Evolutionary conservation across 495 filamentous ascomycete genomes (phyloP).

Genomic region (Rostrohypoxylon terebratum): DNA sequence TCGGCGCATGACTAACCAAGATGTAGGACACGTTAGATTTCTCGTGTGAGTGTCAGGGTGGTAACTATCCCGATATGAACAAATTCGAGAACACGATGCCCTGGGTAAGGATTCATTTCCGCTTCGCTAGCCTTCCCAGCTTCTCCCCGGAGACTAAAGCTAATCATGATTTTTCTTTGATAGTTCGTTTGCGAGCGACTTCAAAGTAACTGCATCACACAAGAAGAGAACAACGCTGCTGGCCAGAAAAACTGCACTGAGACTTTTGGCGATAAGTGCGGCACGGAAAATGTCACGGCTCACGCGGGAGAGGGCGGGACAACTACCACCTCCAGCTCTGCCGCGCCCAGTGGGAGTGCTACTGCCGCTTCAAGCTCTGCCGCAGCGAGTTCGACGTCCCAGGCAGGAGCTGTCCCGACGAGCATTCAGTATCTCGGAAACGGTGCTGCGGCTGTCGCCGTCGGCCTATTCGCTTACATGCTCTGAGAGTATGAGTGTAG

Average conservation of each 20-base stretch:
- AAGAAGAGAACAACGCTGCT: slow-evolving; percentile 47
- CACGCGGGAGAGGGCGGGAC: slow-evolving; percentile 47
- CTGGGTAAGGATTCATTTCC: slow-evolving; percentile 41
- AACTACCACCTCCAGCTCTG: slow-evolving; percentile 38
- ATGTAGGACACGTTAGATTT: slow-evolving; percentile 48
- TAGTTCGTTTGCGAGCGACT: slow-evolving; percentile 55
- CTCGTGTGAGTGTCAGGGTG: slow-evolving; percentile 51
- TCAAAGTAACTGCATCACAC: slow-evolving; percentile 49
- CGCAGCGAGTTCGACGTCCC: slow-evolving; percentile 36
- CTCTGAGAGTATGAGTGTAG: slow-evolving; percentile 43
- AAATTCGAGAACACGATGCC: slow-evolving; percentile 52
- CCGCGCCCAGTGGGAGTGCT: slow-evolving; percentile 34
- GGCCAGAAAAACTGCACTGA: slow-evolving; percentile 52
- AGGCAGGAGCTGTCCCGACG: slow-evolving; percentile 50
- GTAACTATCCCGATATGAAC: slow-evolving; percentile 51
- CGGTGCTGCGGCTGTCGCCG: slow-evolving; percentile 51
- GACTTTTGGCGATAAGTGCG: slow-evolving; percentile 51
- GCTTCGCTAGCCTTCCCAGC: neutral
- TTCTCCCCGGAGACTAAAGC: neutral
- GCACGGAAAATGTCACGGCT: slow-evolving; percentile 50
- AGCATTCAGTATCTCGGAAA: slow-evolving; percentile 50
- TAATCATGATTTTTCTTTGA: slow-evolving; percentile 1
- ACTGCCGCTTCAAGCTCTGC: slow-evolving; percentile 32
- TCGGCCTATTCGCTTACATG: slow-evolving; percentile 54
- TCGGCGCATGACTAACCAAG: slow-evolving; percentile 23